These are phyloP conservation scores for Solanum pennellii DNA, from an alignment of 257 asterid genomes.

Conservation along the genomic window DNA sequence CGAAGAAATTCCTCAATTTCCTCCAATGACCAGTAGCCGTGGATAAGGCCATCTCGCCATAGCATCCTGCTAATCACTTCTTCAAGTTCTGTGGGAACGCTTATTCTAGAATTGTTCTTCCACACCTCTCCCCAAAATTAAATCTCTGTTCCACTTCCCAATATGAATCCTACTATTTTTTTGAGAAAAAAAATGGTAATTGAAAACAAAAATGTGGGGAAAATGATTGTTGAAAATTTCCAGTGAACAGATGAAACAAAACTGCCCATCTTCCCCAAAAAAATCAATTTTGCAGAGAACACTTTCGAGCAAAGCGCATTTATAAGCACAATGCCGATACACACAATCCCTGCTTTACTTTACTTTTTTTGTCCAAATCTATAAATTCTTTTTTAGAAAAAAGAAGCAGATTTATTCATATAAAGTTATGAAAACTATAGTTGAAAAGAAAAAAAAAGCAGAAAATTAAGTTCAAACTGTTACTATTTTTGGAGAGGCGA, in stretches of 20 bases:
- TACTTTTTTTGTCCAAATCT: neutral
- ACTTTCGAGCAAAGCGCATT: conserved; percentile 44
- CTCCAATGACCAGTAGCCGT: neutral
- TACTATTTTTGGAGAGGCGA: neutral
- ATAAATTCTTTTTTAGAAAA: neutral
- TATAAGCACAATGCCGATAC: conserved; percentile 18
- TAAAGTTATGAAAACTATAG: neutral
- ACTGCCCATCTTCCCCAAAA: conserved; percentile 52
- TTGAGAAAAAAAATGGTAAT: neutral
- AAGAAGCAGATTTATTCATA: neutral
- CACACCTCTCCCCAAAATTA: neutral
- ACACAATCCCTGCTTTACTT: conserved; percentile 44
- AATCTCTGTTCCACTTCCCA: neutral
- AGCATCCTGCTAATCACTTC: neutral
- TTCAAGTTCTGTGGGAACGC: neutral
- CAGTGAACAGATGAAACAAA: conserved; percentile 28
- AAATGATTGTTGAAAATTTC: conserved; percentile 49
- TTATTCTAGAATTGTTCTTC: neutral
- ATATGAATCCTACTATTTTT: neutral
- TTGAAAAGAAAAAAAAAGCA: neutral
- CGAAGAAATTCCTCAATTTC: neutral
- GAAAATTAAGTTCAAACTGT: neutral
- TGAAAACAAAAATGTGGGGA: conserved; percentile 14
- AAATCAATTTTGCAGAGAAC: conserved; percentile 24
- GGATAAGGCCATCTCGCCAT: neutral